Percentiles rank a stretch among this genome's conserved stretches.
Evolutionary conservation across 23 red algal genomes (phyloP).

Genomic region (Gracilaria vermiculophylla): DNA sequence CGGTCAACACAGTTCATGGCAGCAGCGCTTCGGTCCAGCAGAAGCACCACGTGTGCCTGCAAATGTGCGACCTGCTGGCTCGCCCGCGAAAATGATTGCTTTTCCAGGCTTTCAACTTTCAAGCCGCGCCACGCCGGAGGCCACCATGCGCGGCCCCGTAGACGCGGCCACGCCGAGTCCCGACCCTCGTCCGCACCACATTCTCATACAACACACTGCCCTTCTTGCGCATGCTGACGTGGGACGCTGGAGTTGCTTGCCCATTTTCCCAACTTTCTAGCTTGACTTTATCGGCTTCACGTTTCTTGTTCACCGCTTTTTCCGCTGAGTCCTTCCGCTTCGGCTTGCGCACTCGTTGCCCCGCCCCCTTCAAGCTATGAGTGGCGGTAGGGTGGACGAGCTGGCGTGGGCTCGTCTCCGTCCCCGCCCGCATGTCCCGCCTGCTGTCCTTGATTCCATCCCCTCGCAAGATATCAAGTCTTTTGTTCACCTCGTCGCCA

Average conservation of each 20-base stretch:
- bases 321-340: background rate
- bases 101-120: background rate
- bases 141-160: too few relatives aligned
- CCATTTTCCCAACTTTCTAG: too few relatives aligned
- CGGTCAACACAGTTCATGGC: too few relatives aligned
- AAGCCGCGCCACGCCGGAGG: too few relatives aligned
- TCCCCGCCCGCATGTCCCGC: conserved; percentile 13
- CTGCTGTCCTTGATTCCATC: conserved; percentile 41
- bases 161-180: too few relatives aligned
- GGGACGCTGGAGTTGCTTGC: too few relatives aligned
- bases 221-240: background rate
- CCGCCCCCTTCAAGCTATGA: background rate
- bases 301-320: background rate
- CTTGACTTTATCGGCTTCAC: background rate
- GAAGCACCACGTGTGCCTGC: too few relatives aligned
- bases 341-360: background rate
- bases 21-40: too few relatives aligned
- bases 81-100: background rate
- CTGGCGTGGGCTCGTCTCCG: conserved; percentile 39
- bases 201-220: too few relatives aligned
- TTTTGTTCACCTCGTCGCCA: conserved; percentile 48
- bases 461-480: conserved; percentile 56
- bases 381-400: conserved; percentile 41
- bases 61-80: too few relatives aligned
- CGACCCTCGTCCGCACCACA: too few relatives aligned